phyloP scores from a whole-genome alignment of 768 basidiomycete genomes.

The Kwoniella sp. region DNA sequence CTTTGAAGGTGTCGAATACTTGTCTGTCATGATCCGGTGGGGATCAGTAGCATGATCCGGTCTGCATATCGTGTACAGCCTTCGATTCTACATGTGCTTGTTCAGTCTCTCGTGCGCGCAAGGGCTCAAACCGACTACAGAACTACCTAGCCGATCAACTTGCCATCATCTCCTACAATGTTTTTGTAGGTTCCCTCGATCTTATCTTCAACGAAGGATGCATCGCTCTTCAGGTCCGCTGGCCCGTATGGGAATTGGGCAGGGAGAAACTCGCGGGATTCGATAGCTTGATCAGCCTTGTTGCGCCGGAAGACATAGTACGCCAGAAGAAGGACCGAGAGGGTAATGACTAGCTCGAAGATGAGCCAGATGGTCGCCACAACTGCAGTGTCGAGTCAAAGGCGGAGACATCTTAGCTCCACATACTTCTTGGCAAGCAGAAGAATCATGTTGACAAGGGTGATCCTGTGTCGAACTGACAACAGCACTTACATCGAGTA shows the following conservation, averaged over 20 bases:
- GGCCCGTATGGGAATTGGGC: conserved; percentile 36
- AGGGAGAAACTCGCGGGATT: conserved; percentile 33
- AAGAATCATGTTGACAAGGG: too few species aligned
- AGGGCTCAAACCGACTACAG: too few species aligned
- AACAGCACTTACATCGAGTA: conserved; percentile 8
- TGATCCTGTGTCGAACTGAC: not conserved
- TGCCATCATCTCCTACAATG: not conserved
- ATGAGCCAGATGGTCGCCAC: conserved; percentile 37
- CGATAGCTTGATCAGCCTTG: conserved; percentile 39
- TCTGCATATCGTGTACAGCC: too few species aligned
- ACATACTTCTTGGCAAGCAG: too few species aligned
- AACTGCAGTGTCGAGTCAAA: too few species aligned
- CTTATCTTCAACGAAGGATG: not conserved
- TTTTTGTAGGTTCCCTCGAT: not conserved
- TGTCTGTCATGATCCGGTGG: too few species aligned
- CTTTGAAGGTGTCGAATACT: too few species aligned
- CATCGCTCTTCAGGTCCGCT: conserved; percentile 25
- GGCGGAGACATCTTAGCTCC: too few species aligned
- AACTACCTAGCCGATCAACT: not conserved
- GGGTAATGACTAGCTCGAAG: conserved; percentile 21
- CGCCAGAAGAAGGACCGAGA: conserved; percentile 24
- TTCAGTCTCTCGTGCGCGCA: too few species aligned
- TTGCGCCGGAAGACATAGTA: conserved; percentile 28
- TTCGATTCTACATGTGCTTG: too few species aligned
- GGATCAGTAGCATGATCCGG: too few species aligned